Conservation (phyloP, 306 rosid genomes). For the Vicia faba region DNA sequence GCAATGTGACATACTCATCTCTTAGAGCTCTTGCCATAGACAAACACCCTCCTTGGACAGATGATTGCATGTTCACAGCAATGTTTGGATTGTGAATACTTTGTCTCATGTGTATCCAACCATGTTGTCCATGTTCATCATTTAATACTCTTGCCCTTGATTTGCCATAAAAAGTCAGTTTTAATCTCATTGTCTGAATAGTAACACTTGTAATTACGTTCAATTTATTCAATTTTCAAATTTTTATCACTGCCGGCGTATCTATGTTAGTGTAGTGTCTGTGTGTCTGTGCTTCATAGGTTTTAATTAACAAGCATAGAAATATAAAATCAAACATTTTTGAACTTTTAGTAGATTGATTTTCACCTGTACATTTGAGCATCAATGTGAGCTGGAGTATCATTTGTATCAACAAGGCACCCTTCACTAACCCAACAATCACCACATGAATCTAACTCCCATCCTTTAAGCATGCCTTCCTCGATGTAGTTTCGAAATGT, state of each 20-base stretch:
- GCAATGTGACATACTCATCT: conserved; percentile 56
- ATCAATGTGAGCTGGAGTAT: conserved; percentile 66
- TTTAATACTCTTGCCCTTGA: conserved; percentile 75
- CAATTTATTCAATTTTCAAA: too few relatives aligned
- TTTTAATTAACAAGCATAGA: too few relatives aligned
- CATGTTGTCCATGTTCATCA: conserved; percentile 59
- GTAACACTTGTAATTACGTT: too few relatives aligned
- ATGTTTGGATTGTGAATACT: conserved; percentile 92
- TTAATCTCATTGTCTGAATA: background rate
- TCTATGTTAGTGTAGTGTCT: too few relatives aligned
- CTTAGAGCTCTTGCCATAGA: conserved; percentile 64
- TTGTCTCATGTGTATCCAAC: conserved; percentile 85
- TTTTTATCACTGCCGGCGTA: too few relatives aligned
- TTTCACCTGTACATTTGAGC: conserved; percentile 90
- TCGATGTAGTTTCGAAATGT: conserved; percentile 63
- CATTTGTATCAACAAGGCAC: conserved; percentile 73
- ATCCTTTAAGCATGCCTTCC: conserved; percentile 83
- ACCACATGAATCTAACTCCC: conserved; percentile 90
- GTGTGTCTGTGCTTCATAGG: too few relatives aligned
- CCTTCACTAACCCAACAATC: conserved; percentile 98
- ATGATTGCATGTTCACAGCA: conserved; percentile 81
- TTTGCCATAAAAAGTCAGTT: conserved; percentile 17
- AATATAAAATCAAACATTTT: background rate
- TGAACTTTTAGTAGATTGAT: background rate
- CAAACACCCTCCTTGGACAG: conserved; percentile 65